A percentile compares a stretch with the other conserved stretches of the same genome.
These are phyloP conservation scores for Crinitomyces ghanaensis DNA, from an alignment of 805 yeast genomes.

Conservation along the genomic window DNA sequence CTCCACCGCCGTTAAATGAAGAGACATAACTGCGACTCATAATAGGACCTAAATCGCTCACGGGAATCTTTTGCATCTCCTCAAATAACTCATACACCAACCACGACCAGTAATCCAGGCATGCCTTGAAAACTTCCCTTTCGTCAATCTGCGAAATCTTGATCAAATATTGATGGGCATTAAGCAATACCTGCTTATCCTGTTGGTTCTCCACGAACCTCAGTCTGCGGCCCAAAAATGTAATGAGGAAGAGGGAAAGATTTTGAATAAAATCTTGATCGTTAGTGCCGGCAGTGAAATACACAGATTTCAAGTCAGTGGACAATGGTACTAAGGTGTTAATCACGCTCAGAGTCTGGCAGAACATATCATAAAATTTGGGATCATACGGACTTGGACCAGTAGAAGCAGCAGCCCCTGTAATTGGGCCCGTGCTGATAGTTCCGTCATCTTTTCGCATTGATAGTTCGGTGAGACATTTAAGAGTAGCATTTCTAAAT, in stretches of 20 bases:
- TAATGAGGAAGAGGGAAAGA: conserved; percentile 82
- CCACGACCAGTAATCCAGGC: conserved; percentile 88
- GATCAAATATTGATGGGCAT: conserved; percentile 71
- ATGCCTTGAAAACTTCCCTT: conserved; percentile 89
- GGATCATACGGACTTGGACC: conserved; percentile 39
- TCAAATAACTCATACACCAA: conserved; percentile 73
- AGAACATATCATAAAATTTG: conserved; percentile 60
- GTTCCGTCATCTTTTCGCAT: no score
- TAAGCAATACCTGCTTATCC: conserved; percentile 46
- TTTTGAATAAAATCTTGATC: conserved; percentile 95
- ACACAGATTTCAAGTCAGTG: conserved; percentile 60
- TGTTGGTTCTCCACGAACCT: conserved; percentile 36
- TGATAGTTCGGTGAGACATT: conserved; percentile 80
- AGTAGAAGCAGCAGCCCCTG: no score
- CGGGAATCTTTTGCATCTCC: conserved; percentile 75
- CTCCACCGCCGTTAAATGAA: conserved; percentile 44
- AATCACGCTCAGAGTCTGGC: conserved; percentile 60
- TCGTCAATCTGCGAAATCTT: conserved; percentile 85
- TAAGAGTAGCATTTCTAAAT: conserved; percentile 73
- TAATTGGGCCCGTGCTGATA: no score
- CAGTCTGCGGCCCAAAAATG: conserved; percentile 75
- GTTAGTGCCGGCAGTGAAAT: conserved; percentile 59
- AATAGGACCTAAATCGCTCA: conserved; percentile 58
- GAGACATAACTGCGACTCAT: conserved; percentile 44
- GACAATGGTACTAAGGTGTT: conserved; percentile 56